A percentile compares a stretch with the other conserved stretches of the same genome.
phyloP scores from a whole-genome alignment of 495 filamentous ascomycete genomes.

The Ramalina intermedia region DNA sequence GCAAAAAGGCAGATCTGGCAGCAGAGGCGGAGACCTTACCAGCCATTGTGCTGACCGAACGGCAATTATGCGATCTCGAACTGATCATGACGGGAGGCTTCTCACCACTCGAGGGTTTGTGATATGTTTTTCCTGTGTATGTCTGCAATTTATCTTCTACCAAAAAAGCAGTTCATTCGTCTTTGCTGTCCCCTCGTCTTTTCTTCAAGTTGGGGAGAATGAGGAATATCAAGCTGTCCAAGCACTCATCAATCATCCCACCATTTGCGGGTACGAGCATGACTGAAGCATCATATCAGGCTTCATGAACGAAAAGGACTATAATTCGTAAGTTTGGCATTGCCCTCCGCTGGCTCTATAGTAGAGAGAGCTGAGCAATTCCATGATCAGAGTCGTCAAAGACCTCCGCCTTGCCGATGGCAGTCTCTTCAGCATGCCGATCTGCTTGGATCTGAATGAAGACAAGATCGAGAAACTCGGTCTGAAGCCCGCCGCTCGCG shows the following conservation, averaged over 20 bases:
- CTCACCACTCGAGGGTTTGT: conserved; percentile 86
- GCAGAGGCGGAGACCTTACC: conserved; percentile 78
- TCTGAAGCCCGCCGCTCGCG: conserved; percentile 61
- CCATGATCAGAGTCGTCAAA: conserved; percentile 57
- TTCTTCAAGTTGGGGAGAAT: not conserved
- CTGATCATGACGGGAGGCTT: conserved; percentile 93
- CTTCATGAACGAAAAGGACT: conserved; percentile 95
- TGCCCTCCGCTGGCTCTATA: not conserved
- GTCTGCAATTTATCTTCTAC: not conserved
- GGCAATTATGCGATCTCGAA: conserved; percentile 94
- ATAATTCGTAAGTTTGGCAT: conserved; percentile 55
- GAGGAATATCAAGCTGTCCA: not conserved
- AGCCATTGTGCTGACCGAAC: conserved; percentile 72
- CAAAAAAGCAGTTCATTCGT: not conserved
- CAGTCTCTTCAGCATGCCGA: conserved; percentile 91
- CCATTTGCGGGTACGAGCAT: no score
- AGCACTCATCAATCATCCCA: no score
- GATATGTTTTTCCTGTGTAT: conserved; percentile 6
- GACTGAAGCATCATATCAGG: conserved; percentile 31
- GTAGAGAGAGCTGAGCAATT: conserved; percentile 6
- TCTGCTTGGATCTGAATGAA: conserved; percentile 74
- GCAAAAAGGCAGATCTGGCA: conserved; percentile 57
- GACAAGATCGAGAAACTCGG: conserved; percentile 54
- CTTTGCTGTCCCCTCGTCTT: not conserved
- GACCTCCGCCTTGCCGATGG: conserved; percentile 76